Evolutionary conservation across 371 early-diverging fungal species (phyloP), one percentile per base, ranked within the genome.

Genomic region (Mucor ambiguus): DNA sequence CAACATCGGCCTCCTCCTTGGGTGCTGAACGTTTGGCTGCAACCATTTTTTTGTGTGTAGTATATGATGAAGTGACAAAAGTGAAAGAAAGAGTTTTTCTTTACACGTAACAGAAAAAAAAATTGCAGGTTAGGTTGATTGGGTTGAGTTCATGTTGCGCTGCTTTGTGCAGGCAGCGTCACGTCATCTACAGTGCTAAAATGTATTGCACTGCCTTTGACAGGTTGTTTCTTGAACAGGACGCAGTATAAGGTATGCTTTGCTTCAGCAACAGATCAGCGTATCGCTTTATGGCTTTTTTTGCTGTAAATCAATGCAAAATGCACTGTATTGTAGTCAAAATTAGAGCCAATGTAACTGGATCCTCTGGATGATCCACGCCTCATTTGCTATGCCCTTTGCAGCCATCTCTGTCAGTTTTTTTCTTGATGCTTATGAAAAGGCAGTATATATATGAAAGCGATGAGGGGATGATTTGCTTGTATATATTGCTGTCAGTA

Each of bases 11-110:
- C 41, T 68, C 70, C 30, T 61, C 68, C 46, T 46, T 44, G 29
- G 74, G 69, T 58, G 71, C 71, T 57, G 76, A 59, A 60, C 76
- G 63, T 66, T 76, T 71, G 26, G 68, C 68, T 16, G 71, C 71
- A 52, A 72, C 76, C 76, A 75, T 75, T 6, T 7, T 48, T 11
- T 5, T 43, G 41, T 41, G 18, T 24, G n/a, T 20, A 10, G 5
- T 33, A 22, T 61, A 16, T 32, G 29, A 33, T 56, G 32, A 30
- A 18, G 4, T 56, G 56, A 30, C 8, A 30, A 49, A 12, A 12
- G 12, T 29, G 16, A 20, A 32, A 28, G 43, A 28, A 22, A 33
- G 28, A 61, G 32, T 46, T 44, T 60, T 32, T 24, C 5, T 24
- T 20, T 32, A 35, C 32, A 32, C 32, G 32, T 32, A n/a, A 30